Base-by-base conservation (phyloP, 2,329 filamentous ascomycete genomes). In the Cladophialophora immunda region DNA sequence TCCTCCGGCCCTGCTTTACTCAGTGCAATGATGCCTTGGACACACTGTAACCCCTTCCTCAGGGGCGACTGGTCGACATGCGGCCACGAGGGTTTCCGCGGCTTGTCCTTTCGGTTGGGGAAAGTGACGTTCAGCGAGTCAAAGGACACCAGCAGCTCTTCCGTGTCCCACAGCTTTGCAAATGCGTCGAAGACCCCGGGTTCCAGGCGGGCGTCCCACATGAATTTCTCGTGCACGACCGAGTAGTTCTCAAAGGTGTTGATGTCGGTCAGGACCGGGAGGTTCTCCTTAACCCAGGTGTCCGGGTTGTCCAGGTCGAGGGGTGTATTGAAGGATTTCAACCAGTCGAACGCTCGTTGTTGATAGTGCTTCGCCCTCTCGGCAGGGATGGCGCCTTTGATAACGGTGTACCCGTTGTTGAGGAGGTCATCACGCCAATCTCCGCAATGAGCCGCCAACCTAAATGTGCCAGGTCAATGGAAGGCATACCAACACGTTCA, bases 241-340 rank as follows among this genome's bases (percentile, higher is more conserved):
- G 77, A 82, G 59, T 86, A 86, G 34, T 77, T 73, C 29, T 81
- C 74, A 68, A 81, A 81, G 77, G 84, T 84, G 38, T 83, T 82
- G 73, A 83, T 84, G 69, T 83, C 81, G 70, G 78, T 78, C 68
- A 74, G 75, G 6, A 78, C 73, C 0, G 82, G 82, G 1, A 84
- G 74, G 61, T 83, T 77, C 9, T 82, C 78, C 4, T 75, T 73
- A 1, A 76, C 80, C 79, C 80, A 83, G 7, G 81, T 84, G 5
- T 62, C 68, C 8, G 75, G 72, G 62, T 81, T 75, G 3, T 79
- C 75, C 36, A 75, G 73, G 58, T 81, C 76, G 56, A 62, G 38
- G 4, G 52, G n/a, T 15, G 54, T 34, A 25, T 75, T 74, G 53
- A 82, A 83, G 1, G 77, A 78, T 58, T 80, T 75, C 5, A 82